A percentile compares a stretch with the other conserved stretches of the same genome.
phyloP scores from a whole-genome alignment of 2,329 filamentous ascomycete genomes.

The Colletotrichum gloeosporioides region DNA sequence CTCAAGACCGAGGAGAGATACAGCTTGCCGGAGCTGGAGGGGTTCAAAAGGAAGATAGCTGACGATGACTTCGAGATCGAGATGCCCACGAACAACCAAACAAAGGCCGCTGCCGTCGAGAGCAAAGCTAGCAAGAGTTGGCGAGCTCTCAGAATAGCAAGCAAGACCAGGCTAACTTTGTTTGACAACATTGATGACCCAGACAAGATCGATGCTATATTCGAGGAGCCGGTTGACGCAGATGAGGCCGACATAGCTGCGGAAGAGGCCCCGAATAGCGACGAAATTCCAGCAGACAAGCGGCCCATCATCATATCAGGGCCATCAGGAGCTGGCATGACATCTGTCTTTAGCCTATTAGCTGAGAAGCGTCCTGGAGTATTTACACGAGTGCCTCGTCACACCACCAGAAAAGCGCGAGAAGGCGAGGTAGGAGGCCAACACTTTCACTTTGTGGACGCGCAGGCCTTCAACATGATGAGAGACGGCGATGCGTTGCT shows the following conservation, averaged over 20 bases:
- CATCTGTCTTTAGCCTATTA: conserved; percentile 67
- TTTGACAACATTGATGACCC: conserved; percentile 91
- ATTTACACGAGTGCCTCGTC: conserved; percentile 63
- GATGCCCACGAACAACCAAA: conserved; percentile 71
- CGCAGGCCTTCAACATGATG: conserved; percentile 61
- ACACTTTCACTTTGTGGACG: conserved; percentile 61
- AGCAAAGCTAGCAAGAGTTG: conserved; percentile 89
- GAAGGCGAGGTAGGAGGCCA: conserved; percentile 58
- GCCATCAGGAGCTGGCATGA: conserved; percentile 66
- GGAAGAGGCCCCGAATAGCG: conserved; percentile 31
- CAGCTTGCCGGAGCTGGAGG: conserved; percentile 71
- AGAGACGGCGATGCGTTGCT: conserved; percentile 65
- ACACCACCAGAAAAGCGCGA: conserved; percentile 57
- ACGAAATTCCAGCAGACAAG: conserved; percentile 50
- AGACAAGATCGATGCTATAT: conserved; percentile 69
- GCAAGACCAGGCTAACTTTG: conserved; percentile 72
- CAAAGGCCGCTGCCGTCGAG: conserved; percentile 62
- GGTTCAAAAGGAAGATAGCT: conserved; percentile 76
- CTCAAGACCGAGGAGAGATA: conserved; percentile 72
- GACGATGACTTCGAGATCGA: conserved; percentile 86
- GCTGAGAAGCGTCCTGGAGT: conserved; percentile 67
- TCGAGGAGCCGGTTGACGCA: conserved; percentile 51
- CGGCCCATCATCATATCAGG: conserved; percentile 72
- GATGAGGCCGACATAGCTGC: conserved; percentile 36
- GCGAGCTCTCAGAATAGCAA: conserved; percentile 84